phyloP scores from a whole-genome alignment of 495 filamentous ascomycete species.

The Penicillium manginii region DNA sequence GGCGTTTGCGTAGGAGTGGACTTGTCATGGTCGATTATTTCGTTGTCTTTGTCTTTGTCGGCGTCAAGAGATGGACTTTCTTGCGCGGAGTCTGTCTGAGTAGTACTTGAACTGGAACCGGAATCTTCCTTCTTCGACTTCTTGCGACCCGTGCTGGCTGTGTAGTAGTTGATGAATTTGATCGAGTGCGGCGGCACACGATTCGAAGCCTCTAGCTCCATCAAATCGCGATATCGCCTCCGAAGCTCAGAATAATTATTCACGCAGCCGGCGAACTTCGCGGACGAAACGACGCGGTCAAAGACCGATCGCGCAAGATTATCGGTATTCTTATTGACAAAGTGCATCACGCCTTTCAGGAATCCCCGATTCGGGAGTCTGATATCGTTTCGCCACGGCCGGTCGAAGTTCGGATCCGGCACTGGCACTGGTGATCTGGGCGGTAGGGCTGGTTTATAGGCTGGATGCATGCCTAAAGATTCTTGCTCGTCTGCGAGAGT shows the following conservation, averaged over 20 bases:
- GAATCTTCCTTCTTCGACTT: slow-evolving; percentile 1
- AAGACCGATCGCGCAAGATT: slow-evolving; percentile 69
- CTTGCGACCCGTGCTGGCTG: slow-evolving; percentile 68
- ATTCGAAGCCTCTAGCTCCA: slow-evolving; percentile 64
- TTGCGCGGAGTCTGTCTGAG: neutral
- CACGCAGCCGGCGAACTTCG: slow-evolving; percentile 81
- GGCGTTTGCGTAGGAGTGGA: neutral
- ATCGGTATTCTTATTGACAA: slow-evolving; percentile 77
- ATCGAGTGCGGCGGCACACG: slow-evolving; percentile 49
- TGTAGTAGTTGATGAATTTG: slow-evolving; percentile 90
- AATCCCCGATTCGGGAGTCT: slow-evolving; percentile 64
- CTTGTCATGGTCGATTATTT: no score
- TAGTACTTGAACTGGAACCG: no score
- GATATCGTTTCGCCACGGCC: slow-evolving; percentile 73
- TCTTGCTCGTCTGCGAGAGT: slow-evolving; percentile 24
- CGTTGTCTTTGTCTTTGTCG: neutral
- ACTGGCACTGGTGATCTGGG: neutral
- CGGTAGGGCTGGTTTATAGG: slow-evolving; percentile 14
- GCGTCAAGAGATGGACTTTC: neutral
- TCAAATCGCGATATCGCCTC: slow-evolving; percentile 66
- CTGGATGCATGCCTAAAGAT: slow-evolving; percentile 24
- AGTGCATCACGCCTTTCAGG: slow-evolving; percentile 70
- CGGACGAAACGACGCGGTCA: slow-evolving; percentile 74
- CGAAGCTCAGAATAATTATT: slow-evolving; percentile 74
- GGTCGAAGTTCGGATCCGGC: slow-evolving; percentile 63